Conservation (phyloP, 495 filamentous ascomycete genomes). For the Hypoxylon fragiforme region DNA sequence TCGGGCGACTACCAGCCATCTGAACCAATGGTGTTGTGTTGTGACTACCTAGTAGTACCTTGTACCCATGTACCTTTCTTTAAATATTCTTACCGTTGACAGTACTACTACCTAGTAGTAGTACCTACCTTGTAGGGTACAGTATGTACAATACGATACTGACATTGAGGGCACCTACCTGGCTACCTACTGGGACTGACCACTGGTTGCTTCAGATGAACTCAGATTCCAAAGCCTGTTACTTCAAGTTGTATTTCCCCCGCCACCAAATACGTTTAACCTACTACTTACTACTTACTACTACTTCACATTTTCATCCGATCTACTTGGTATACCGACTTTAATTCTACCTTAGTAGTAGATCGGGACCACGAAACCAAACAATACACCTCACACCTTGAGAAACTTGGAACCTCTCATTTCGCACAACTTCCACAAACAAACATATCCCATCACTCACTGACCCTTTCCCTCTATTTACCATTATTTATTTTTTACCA, state of each 20-base stretch:
- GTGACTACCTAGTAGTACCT: not conserved
- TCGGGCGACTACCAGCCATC: slow-evolving; percentile 26
- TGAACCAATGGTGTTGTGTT: slow-evolving; percentile 17
- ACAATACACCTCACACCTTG: too few species aligned
- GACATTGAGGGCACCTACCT: slow-evolving; percentile 3
- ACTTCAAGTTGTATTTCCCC: not conserved
- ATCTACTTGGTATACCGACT: not conserved
- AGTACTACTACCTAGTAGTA: not conserved
- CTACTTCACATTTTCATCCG: not conserved
- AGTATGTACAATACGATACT: not conserved
- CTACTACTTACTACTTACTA: not conserved
- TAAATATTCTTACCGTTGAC: not conserved
- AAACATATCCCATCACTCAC: slow-evolving; percentile 1
- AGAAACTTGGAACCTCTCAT: too few species aligned
- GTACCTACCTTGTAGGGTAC: not conserved
- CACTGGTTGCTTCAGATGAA: slow-evolving; percentile 18
- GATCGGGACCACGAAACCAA: slow-evolving; percentile 6
- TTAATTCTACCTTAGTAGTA: slow-evolving; percentile 4
- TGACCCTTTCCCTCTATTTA: not conserved
- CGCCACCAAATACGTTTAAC: not conserved
- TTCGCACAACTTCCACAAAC: slow-evolving; percentile 2
- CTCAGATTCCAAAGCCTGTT: slow-evolving; percentile 2
- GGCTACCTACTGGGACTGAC: not conserved
- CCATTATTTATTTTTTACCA: not conserved
- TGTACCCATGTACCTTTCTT: too few species aligned